Base-by-base conservation (phyloP, 371 early-diverging fungal species). In the Mucor plumbeus region DNA sequence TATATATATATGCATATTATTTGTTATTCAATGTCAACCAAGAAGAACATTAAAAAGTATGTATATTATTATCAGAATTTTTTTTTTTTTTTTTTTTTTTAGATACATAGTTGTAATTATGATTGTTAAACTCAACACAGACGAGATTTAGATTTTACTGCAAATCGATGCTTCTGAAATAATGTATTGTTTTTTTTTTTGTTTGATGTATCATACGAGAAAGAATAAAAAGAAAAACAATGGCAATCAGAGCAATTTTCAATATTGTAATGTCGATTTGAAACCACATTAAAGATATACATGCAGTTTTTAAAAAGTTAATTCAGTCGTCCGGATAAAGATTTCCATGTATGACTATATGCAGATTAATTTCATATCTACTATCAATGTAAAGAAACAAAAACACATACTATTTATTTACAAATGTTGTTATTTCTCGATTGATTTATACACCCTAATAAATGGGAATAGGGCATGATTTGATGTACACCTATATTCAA, bases 121-220 rank as follows among this genome's bases (percentile, higher is more conserved):
- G 47, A 19, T 47, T 47, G 47, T 8, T 47, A 47, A 47, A 8
- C 19, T 47, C 10, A 19, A 19, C 21, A 19, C 47, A 19, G 47
- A 9, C 47, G 47, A 47, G 47, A 47, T 47, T 47, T 47, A 47
- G 47, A 47, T 47, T 47, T 47, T 10, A 19, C 47, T 47, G 47
- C 47, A 47, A 47, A 47, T 47, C 47, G 47, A 47, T 47, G 47
- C 17, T 47, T 47, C 47, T 47, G 9, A 47, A 47, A 47, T 47
- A 17, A 47, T 47, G 47, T 17, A 17, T 19, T 7, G 7, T 47
- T 47, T 8, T 19, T 3, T 26, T 26, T n/a, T n/a, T n/a, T n/a
- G n/a, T n/a, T n/a, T n/a, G n/a, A n/a, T n/a, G n/a, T n/a, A n/a
- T n/a, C 26, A 26, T 26, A 26, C 26, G 26, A 26, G 26, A 26